Evolutionary conservation across 495 filamentous ascomycete genomes (phyloP), one percentile per base, ranked within the genome.

Genomic region (Hypomontagnella submonticulosa): DNA sequence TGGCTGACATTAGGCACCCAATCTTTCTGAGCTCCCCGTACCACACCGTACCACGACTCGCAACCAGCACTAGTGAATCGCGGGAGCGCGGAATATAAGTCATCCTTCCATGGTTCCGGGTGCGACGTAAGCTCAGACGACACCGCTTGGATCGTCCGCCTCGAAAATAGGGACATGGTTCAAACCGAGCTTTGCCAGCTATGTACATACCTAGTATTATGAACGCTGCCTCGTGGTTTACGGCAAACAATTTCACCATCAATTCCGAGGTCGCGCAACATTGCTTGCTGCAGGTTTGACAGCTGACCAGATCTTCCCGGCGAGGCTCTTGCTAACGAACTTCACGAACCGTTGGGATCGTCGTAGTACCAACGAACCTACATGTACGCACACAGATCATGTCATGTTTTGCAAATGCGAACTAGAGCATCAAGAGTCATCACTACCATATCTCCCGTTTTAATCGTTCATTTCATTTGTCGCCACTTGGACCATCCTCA

Each of bases 281-380:
- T 70, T n/a, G n/a, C n/a, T 61, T 27, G 47, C 63, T 74, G 69
- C 69, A 60, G 66, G 69, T 74, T 70, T 74, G 71, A 64, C 71
- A 74, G 69, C 60, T 61, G 38, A 36, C 42, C 54, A 18, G 43
- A 56, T 59, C 36, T 51, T 20, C 23, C 40, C 18, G 43, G 37
- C 41, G 43, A 55, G 61, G 37, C 58, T 59, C 58, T 61, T 61
- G 49, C 15, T 47, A 4, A 41, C 41, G 19, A 13, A 9, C 13
- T 40, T 36, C 4, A 8, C 20, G 37, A 16, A 40, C 43, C 19
- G 11, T 7, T 20, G 34, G 52, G 33, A 48, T 27, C 6, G 23
- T 27, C 34, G 20, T 18, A 16, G 11, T 49, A 46, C 40, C 41
- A 42, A 50, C 12, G 46, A 52, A 54, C 46, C 16, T 19, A 12